Base-by-base conservation (phyloP, 2,329 filamentous ascomycete genomes). In the Akanthomyces uredinophilus region DNA sequence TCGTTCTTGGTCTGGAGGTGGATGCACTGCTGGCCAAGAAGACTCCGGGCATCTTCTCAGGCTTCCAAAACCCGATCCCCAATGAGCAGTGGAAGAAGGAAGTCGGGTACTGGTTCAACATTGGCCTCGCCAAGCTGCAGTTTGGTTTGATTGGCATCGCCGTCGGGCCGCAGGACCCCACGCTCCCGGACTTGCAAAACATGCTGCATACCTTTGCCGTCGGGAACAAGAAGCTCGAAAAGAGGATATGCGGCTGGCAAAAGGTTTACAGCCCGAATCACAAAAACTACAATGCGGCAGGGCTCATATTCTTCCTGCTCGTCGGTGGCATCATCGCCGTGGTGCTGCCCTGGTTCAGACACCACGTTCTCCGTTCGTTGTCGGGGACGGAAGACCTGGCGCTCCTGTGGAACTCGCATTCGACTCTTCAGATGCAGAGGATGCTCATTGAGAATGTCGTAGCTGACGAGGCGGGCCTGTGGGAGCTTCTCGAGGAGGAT, bases 51-150 rank as follows among this genome's bases (percentile, higher is more conserved):
- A 47, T 64, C 1, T 52, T 60, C 2, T 20, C 32, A 6, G 46
- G 29, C 5, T 44, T 60, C 10, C 62, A 64, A 4, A 64, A 56
- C 22, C 59, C 62, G 10, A 20, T 64, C 5, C 52, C 62, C 5
- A 57, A 62, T 39, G 62, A 58, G 16, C 62, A 64, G 56, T 64
- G 62, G 62, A 64, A 62, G 52, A 54, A 37, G 5, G 62, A 64
- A 29, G 62, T 62, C 6, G 20, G 49, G 14, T 62, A 64, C 39
- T 64, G 62, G 62, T 64, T 62, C 11, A 52, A 57, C 13, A 64
- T 64, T 20, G 59, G 62, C 18, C 62, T 64, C 24, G 62, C 58
- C 10, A 64, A 62, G 39, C 39, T 64, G 56, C 62, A 64, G 44
- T 54, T 64, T 4, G 58, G 49, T 18, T 22, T 50, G n/a, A 37